Evolutionary conservation across 345 rosid genomes (phyloP), one percentile per base, ranked within the genome.

Genomic region (Hevea brasiliensis): DNA sequence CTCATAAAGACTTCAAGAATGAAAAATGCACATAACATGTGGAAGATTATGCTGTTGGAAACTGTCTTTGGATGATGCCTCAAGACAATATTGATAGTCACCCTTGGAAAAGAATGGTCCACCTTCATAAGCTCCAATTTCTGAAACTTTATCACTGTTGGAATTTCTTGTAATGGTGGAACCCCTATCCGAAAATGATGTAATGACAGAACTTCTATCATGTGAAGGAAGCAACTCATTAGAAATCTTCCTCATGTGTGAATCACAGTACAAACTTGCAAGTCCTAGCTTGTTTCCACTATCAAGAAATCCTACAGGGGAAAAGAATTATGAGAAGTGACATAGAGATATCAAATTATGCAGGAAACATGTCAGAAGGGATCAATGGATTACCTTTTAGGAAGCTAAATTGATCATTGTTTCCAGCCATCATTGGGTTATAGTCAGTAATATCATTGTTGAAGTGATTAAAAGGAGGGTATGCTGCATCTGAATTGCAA

Each of bases 101-200:
- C 68, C 61, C 40, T 8, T 47, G 64, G 78, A 35, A 71, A 48
- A 48, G 69, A 61, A 44, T 32, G 66, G 53, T 68, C 62, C 62
- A 61, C 24, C 64, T 40, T 71, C 61, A 75, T 48, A 73, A 73
- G 80, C 61, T 68, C 64, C 82, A 57, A 45, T 26, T 54, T 64
- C 54, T 20, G 62, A 45, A 69, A 63, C 35, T 0, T 80, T 65
- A 55, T 73, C 79, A 12, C 32, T 35, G 62, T 61, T 29, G 12
- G 73, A 74, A 61, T 32, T 72, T 20, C 72, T 57, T 4, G 81
- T 73, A 15, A 72, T 13, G 72, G 77, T 48, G n/a, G 80, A 72
- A 73, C 51, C 32, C 72, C 29, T 74, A n/a, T 70, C 78, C 27
- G 77, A 67, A 67, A 67, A 29, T 29, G 59, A 13, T 29, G 81